Base-by-base conservation (phyloP, 176 grass and related monocot genomes). In the Cocos nucifera region DNA sequence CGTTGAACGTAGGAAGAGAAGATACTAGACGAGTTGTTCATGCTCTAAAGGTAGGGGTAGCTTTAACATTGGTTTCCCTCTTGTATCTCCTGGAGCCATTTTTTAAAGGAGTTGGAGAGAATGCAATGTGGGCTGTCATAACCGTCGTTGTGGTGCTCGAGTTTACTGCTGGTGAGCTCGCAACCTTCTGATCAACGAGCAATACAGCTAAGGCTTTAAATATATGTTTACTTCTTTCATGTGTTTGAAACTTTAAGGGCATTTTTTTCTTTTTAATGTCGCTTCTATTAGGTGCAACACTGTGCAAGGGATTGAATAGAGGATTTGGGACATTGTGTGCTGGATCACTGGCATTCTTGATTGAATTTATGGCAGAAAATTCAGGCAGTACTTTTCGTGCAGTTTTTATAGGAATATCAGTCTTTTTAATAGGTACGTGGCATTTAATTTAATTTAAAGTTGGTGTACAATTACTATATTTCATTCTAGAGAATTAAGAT, bases 81-180 rank as follows among this genome's bases (percentile, higher is more conserved):
- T 66, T 95, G 27, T 95, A 95, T 58, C 81, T 95, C 61, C 71
- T 83, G 8, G 70, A 89, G 56, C 90, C 90, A 2, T 76, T 95
- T 59, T 95, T 95, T 75, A 51, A 86, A 64, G 82, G 76, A 10
- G 20, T 95, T 0, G 90, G 90, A 19, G 80, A 88, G 65, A 87
- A 88, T 70, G 87, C 92, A 66, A 97, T 97, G 87, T 97, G 92
- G 92, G 92, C 92, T 22, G 87, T 97, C 56, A 97, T 97, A 75
- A 97, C 92, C 0, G 92, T 97, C 49, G 87, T 88, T 17, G 92
- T 97, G 2, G 92, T 97, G 54, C 78, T 91, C 8, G 92, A 97
- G 78, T 97, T 97, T 73, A 97, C 84, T 20, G 92, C 92, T 58
- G 87, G 92, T 97, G 72, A 87, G 28, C 2, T 50, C 48, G 23